Evolutionary conservation across 1,139 yeast genomes (phyloP).

Genomic region (Debaryomycetaceae sp.): DNA sequence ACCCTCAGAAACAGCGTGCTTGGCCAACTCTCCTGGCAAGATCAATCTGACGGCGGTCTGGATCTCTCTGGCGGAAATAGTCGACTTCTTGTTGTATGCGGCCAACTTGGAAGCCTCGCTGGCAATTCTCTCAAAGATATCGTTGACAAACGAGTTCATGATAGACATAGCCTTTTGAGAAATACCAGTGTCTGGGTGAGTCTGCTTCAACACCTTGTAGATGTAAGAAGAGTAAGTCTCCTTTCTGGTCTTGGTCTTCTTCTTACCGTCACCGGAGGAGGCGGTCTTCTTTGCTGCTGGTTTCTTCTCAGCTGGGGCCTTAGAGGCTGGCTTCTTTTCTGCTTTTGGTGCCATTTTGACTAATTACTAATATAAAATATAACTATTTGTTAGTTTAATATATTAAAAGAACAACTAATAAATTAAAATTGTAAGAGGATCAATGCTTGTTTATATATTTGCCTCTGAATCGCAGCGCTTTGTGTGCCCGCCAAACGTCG

Average conservation of each 20-base stretch:
- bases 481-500: constrained; percentile 1
- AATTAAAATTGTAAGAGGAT: constrained; percentile 4
- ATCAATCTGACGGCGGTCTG: constrained; percentile 99
- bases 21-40: constrained; percentile 99
- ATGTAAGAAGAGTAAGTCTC: constrained; percentile 98
- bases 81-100: constrained; percentile 98
- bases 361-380: constrained; percentile 9
- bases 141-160: constrained; percentile 98
- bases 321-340: constrained; percentile 98
- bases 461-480: constrained; percentile 7
- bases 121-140: constrained; percentile 93
- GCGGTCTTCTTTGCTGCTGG: constrained; percentile 95
- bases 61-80: constrained; percentile 98
- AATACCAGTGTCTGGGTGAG: constrained; percentile 99
- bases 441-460: constrained; percentile 11
- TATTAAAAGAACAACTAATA: constrained; percentile 8
- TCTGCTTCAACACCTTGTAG: constrained; percentile 97
- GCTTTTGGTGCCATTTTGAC: constrained; percentile 90
- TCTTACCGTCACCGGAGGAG: constrained; percentile 75
- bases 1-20: constrained; percentile 99
- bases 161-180: constrained; percentile 99
- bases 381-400: constrained; percentile 12
- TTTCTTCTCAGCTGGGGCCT: constrained; percentile 97
- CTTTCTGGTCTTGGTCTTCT: constrained; percentile 97
- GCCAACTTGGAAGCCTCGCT: constrained; percentile 98